Conservation (phyloP, 495 filamentous ascomycete species). For the Platismatia glauca region DNA sequence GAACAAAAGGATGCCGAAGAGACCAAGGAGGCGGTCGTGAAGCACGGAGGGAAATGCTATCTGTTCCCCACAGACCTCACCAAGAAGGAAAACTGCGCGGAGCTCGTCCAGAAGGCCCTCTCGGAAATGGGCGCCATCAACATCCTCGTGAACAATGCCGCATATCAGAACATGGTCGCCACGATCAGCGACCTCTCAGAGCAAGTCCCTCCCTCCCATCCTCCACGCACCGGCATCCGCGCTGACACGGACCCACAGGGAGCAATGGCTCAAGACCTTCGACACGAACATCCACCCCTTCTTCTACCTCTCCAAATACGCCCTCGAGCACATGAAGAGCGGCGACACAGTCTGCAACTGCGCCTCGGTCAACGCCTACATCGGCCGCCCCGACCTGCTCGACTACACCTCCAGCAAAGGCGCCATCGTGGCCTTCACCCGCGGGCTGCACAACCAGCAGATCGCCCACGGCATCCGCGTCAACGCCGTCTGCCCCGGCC, state of each 20-base stretch:
- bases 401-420: constrained; percentile 84
- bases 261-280: constrained; percentile 71
- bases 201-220: constrained; percentile 34
- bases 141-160: constrained; percentile 76
- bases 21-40: constrained; percentile 59
- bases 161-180: constrained; percentile 64
- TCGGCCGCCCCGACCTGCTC: constrained; percentile 70
- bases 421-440: constrained; percentile 73
- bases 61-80: constrained; percentile 53
- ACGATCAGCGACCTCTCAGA: constrained; percentile 65
- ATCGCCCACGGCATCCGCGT: constrained; percentile 66
- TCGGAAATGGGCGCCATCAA: constrained; percentile 59
- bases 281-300: constrained; percentile 67
- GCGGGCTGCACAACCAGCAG: constrained; percentile 68
- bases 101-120: constrained; percentile 56
- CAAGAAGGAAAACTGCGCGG: constrained; percentile 56
- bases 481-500: constrained; percentile 73
- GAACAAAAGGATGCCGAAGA: constrained; percentile 72
- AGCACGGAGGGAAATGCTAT: constrained; percentile 53
- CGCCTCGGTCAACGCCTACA: constrained; percentile 72
- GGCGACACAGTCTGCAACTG: constrained; percentile 79
- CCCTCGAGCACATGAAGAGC: constrained; percentile 63
- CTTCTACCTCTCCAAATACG: constrained; percentile 72
- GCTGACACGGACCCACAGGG: constrained; percentile 31
- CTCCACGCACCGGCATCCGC: background rate